phyloP scores from a whole-genome alignment of 768 basidiomycete genomes.

The Tylopilus rubrobrunneus region DNA sequence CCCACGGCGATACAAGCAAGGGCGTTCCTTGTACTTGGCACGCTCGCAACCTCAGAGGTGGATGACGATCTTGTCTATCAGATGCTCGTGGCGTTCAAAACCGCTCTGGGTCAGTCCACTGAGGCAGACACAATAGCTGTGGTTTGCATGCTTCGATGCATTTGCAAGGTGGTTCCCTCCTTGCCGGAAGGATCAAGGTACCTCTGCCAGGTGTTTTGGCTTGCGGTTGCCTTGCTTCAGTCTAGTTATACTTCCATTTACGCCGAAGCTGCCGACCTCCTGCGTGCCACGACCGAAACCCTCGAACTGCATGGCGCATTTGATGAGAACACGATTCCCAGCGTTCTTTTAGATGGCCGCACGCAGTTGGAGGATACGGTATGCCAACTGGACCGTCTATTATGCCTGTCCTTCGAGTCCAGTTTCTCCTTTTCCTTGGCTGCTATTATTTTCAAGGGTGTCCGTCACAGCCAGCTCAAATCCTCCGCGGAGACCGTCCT shows the following conservation, averaged over 20 bases:
- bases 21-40: constrained; percentile 78
- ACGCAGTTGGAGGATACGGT: constrained; percentile 62
- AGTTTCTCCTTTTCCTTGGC: constrained; percentile 82
- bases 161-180: constrained; percentile 72
- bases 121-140: constrained; percentile 69
- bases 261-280: constrained; percentile 61
- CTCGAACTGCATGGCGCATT: constrained; percentile 63
- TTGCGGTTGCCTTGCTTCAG: constrained; percentile 80
- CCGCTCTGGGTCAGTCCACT: constrained; percentile 61
- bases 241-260: constrained; percentile 70
- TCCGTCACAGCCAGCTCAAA: constrained; percentile 63
- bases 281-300: constrained; percentile 60
- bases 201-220: constrained; percentile 76
- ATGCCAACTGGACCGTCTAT: constrained; percentile 64
- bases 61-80: constrained; percentile 94
- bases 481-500: constrained; percentile 60
- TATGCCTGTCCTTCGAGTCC: constrained; percentile 72
- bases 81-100: constrained; percentile 83
- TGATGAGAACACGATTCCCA: constrained; percentile 46
- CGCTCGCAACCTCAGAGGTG: constrained; percentile 78
- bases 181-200: constrained; percentile 69
- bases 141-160: constrained; percentile 85
- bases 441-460: constrained; percentile 81
- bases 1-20: constrained; percentile 86
- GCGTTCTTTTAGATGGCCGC: constrained; percentile 62